Evolutionary conservation across 768 basidiomycete genomes (phyloP), one percentile per base, ranked within the genome.

Genomic region (Tylopilus vinaceipallidus): DNA sequence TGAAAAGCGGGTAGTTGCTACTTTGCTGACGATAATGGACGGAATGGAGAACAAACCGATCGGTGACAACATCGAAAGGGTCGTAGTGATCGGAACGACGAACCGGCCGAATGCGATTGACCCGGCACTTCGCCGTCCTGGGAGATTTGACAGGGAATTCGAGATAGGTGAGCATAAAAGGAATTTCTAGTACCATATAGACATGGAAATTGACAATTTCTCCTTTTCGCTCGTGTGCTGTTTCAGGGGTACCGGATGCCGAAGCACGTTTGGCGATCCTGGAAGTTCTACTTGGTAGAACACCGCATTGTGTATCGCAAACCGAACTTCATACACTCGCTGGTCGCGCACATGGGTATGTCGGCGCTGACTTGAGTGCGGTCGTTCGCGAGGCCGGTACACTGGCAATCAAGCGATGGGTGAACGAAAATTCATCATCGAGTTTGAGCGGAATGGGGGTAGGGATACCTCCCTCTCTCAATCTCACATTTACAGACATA

Each of bases 81-180:
- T 99, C 12, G 88, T 98, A 4, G 91, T 99, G 30, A 90, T 99
- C 52, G 97, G 92, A 0, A 97, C 97, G 1, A 98, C 94, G 2
- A 97, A 98, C 66, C 76, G 94, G 19, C 94, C 91, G 6, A 97
- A 98, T 61, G 91, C 94, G 10, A 94, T 98, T 43, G 94, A 98
- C 65, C 94, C 95, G 37, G 94, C 94, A 0, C 72, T 98, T 44
- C 74, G 94, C 42, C 72, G 94, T 27, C 94, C 94, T 13, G 94
- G 94, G 4, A 74, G 94, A 52, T 95, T 98, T 61, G 94, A 98
- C 67, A 77, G 91, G 53, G 95, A 98, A 68, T 88, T 98, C 37
- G 95, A 98, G 65, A 94, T 98, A 54, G 94, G 95, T 83, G 52
- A 57, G 75, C 63, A 26, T 20, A 10, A 8, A 35, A 27, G 35